Evolutionary conservation across 257 asterid genomes (phyloP).

Genomic region (Solanum acaule): DNA sequence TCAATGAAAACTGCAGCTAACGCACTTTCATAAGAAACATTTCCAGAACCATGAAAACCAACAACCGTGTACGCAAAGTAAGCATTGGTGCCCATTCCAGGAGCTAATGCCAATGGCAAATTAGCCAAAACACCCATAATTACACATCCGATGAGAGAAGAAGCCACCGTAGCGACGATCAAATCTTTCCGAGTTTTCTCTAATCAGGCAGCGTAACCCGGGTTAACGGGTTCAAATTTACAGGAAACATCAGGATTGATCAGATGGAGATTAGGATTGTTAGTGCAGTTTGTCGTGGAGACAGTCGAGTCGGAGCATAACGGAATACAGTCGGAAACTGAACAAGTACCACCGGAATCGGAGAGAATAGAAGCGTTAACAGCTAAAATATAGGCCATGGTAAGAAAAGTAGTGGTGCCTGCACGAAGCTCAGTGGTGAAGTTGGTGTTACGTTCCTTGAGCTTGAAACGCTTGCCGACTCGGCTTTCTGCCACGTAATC

Average conservation of each 20-base stretch:
- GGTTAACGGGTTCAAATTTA: slow-evolving; percentile 75
- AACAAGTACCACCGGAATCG: slow-evolving; percentile 92
- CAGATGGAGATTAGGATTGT: slow-evolving; percentile 30
- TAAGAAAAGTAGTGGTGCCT: slow-evolving; percentile 94
- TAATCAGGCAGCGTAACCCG: slow-evolving; percentile 81
- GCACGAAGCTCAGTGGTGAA: slow-evolving; percentile 99
- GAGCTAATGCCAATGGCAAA: slow-evolving; percentile 73
- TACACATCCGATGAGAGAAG: slow-evolving; percentile 70
- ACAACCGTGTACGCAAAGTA: slow-evolving; percentile 91
- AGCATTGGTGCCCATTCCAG: slow-evolving; percentile 94
- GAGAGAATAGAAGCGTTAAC: slow-evolving; percentile 89
- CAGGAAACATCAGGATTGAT: slow-evolving; percentile 55
- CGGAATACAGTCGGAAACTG: slow-evolving; percentile 75
- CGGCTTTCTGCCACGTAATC: slow-evolving; percentile 37
- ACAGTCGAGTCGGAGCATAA: slow-evolving; percentile 59
- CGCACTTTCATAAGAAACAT: slow-evolving; percentile 58
- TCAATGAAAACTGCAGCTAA: slow-evolving; percentile 84
- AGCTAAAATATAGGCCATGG: slow-evolving; percentile 98
- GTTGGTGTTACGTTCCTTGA: slow-evolving; percentile 62
- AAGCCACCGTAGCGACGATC: slow-evolving; percentile 80
- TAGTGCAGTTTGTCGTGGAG: slow-evolving; percentile 33
- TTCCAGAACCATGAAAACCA: slow-evolving; percentile 93
- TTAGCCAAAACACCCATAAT: slow-evolving; percentile 83
- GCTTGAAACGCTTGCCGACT: slow-evolving; percentile 61
- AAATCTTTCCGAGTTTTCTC: slow-evolving; percentile 56